These are phyloP conservation scores for Silene coronaria DNA, from an alignment of 179 eudicot species.

Conservation along the genomic window DNA sequence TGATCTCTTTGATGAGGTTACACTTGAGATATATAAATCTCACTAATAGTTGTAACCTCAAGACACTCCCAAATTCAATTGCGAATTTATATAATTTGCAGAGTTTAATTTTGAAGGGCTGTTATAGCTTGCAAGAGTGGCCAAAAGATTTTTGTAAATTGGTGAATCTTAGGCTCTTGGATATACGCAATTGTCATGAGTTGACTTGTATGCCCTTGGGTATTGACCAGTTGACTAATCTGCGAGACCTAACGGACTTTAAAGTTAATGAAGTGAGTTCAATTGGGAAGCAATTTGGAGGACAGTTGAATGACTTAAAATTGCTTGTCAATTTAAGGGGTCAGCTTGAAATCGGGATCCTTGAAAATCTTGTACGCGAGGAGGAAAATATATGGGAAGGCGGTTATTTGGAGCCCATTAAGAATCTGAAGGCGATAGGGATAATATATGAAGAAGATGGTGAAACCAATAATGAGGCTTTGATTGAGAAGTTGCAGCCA, in stretches of 20 bases:
- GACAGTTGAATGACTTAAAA: no score
- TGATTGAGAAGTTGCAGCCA: neutral
- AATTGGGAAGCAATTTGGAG: no score
- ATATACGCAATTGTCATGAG: neutral
- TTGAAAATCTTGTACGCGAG: neutral
- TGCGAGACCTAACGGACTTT: no score
- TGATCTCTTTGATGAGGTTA: no score
- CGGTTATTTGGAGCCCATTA: no score
- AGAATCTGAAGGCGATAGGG: neutral
- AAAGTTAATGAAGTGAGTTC: no score
- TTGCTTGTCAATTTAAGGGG: no score
- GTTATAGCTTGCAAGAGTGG: neutral
- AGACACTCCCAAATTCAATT: neutral
- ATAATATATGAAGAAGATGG: neutral
- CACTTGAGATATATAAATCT: slow-evolving; percentile 19
- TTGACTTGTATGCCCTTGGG: neutral
- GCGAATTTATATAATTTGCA: slow-evolving; percentile 5
- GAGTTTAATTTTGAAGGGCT: neutral
- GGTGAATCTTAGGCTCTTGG: slow-evolving; percentile 11
- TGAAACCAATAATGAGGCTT: neutral
- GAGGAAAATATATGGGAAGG: neutral
- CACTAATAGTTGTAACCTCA: neutral
- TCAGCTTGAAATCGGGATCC: no score
- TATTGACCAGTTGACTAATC: no score
- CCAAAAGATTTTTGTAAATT: slow-evolving; percentile 6